Evolutionary conservation across 805 yeast species (phyloP), one percentile per base, ranked within the genome.

Genomic region (Candida endomychidarum): DNA sequence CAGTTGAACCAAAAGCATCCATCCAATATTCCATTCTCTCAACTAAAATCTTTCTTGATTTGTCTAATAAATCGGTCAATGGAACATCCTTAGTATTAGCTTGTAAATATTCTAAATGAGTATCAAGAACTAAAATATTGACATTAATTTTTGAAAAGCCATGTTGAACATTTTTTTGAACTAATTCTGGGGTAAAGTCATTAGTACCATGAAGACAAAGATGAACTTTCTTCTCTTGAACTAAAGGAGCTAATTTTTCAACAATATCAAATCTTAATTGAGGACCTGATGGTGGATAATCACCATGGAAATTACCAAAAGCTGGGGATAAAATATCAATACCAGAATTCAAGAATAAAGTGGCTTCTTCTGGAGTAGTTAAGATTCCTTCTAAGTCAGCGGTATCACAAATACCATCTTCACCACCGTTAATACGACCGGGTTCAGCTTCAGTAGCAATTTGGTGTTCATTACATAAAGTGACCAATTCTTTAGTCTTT

Each of bases 391-490:
- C 65, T 48, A 46, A 44, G 39, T 38, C 56, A 11, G 24, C 37
- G 4, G 42, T 38, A 18, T 42, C 46, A 21, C 34, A 31, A 45
- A 63, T 58, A 9, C 69, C 69, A 48, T 65, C 70, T 40, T 63
- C 69, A 10, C 61, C 60, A 7, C 69, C 70, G 45, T 59, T 63
- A 35, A 63, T 65, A 40, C 70, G 54, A 24, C 68, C 69, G 32
- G 65, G 59, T 45, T 63, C 69, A 5, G 69, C 69, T 44, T 63
- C 69, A 9, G 64, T 63, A 4, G 66, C 58, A 34, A 53, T 60
- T n/a, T 54, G 48, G 28, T 51, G 47, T 31, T 23, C 25, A 36
- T 56, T 51, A 34, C 67, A 65, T 24, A 50, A 48, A 29, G 41
- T 49, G 21, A 60, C 68, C 27, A 62, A 46, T 37, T 57, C 54